phyloP scores from a whole-genome alignment of 805 yeast genomes.

The Nakazawaea pomicola region DNA sequence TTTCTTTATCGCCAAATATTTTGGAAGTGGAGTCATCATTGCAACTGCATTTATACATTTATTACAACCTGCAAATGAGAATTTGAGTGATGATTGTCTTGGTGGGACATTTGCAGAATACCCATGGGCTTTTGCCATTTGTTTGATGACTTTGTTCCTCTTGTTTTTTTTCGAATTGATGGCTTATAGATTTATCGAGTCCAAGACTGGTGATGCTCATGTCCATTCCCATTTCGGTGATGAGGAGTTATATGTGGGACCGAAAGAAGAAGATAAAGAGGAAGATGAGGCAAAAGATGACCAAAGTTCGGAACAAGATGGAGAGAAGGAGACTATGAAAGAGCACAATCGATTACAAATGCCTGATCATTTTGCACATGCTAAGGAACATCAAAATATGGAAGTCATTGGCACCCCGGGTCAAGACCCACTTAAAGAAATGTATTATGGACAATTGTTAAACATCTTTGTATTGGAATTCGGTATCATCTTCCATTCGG shows the following conservation, averaged over 20 bases:
- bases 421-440: slow-evolving; percentile 34
- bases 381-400: slow-evolving; percentile 36
- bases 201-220: slow-evolving; percentile 26
- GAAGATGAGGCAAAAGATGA: slow-evolving; percentile 3
- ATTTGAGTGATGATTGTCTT: slow-evolving; percentile 46
- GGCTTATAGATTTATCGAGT: slow-evolving; percentile 34
- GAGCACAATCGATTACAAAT: slow-evolving; percentile 27
- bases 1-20: slow-evolving; percentile 42
- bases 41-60: slow-evolving; percentile 74
- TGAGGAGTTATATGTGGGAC: slow-evolving; percentile 19
- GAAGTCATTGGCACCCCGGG: slow-evolving; percentile 37
- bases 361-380: slow-evolving; percentile 35
- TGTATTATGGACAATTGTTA: slow-evolving; percentile 41
- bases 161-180: slow-evolving; percentile 36
- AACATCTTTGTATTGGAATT: slow-evolving; percentile 60
- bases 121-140: slow-evolving; percentile 41
- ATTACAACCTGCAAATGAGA: slow-evolving; percentile 53
- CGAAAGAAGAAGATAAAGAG: not conserved
- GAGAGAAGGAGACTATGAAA: slow-evolving; percentile 4
- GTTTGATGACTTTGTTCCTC: slow-evolving; percentile 33
- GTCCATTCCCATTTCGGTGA: slow-evolving; percentile 56
- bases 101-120: slow-evolving; percentile 46
- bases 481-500: slow-evolving; percentile 72
- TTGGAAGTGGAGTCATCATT: slow-evolving; percentile 74
- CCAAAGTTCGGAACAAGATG: not conserved